Conservation (phyloP, 2,329 filamentous ascomycete genomes). For the Nannizziopsis arthrosporioides region DNA sequence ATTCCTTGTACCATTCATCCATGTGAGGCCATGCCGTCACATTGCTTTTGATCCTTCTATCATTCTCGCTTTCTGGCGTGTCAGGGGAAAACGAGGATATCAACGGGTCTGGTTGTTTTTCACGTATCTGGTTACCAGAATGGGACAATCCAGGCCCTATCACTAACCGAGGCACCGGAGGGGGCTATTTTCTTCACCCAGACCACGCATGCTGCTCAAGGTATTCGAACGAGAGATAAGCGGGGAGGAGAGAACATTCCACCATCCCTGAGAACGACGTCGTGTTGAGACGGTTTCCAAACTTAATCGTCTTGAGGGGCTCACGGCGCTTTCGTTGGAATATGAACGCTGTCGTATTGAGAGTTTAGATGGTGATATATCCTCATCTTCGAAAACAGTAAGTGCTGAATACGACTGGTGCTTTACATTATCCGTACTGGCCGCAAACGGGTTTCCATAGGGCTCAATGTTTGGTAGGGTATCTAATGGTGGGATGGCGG, state of each 20-base stretch:
- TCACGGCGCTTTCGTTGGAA: conserved; percentile 23
- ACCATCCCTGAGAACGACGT: conserved; percentile 40
- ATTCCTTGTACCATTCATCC: conserved; percentile 9
- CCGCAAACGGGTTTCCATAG: conserved; percentile 12
- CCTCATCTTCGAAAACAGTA: conserved; percentile 28
- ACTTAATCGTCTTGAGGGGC: conserved; percentile 24
- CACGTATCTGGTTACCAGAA: conserved; percentile 1
- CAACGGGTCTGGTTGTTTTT: conserved; percentile 16
- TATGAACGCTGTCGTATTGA: conserved; percentile 17
- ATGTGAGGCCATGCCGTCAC: conserved; percentile 17
- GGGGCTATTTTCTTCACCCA: conserved; percentile 17
- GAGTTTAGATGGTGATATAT: conserved; percentile 13
- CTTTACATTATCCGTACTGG: conserved; percentile 17
- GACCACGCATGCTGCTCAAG: conserved; percentile 22
- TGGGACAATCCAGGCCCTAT: conserved; percentile 7
- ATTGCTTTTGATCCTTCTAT: conserved; percentile 11
- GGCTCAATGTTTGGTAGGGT: conserved; percentile 14
- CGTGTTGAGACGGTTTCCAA: conserved; percentile 28
- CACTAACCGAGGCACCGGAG: conserved; percentile 21
- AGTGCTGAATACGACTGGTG: conserved; percentile 25
- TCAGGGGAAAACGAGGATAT: conserved; percentile 25
- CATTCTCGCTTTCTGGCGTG: conserved; percentile 18
- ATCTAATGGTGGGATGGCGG: conserved; percentile 29
- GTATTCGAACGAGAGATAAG: conserved; percentile 31
- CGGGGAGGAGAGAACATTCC: conserved; percentile 38